phyloP scores from a whole-genome alignment of 2,329 filamentous ascomycete species.

The Exophiala xenobiotica region DNA sequence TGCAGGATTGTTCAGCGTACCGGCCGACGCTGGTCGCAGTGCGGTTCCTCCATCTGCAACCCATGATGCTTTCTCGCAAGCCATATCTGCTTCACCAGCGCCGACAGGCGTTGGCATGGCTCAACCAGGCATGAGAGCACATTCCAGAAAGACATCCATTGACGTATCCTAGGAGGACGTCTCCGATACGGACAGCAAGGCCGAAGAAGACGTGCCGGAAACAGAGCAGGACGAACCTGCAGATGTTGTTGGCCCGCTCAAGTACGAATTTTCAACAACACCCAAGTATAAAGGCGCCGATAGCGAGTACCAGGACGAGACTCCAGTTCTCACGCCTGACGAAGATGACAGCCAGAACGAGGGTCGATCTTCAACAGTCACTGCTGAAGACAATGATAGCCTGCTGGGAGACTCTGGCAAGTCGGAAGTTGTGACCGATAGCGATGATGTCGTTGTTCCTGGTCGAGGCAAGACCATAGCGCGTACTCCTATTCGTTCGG shows the following conservation, averaged over 20 bases:
- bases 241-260: too few relatives aligned
- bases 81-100: slow-evolving; percentile 22
- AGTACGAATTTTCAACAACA: too few relatives aligned
- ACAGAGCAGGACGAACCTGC: not conserved
- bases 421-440: too few relatives aligned
- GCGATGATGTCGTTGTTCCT: too few relatives aligned
- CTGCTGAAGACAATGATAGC: not conserved
- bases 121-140: slow-evolving; percentile 21
- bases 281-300: too few relatives aligned
- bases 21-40: slow-evolving; percentile 23
- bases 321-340: not conserved
- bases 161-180: slow-evolving; percentile 19
- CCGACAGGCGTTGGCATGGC: slow-evolving; percentile 17
- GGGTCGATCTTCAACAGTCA: not conserved
- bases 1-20: slow-evolving; percentile 43
- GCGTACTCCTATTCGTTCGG: too few relatives aligned
- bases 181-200: not conserved
- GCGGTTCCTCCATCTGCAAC: slow-evolving; percentile 22
- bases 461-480: too few relatives aligned
- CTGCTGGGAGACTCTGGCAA: not conserved
- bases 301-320: not conserved
- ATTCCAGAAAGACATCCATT: slow-evolving; percentile 24
- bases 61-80: slow-evolving; percentile 22
- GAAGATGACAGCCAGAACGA: not conserved
- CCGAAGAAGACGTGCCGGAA: not conserved